Base-by-base conservation (phyloP, 768 basidiomycete genomes). In the Amanita inopinata region DNA sequence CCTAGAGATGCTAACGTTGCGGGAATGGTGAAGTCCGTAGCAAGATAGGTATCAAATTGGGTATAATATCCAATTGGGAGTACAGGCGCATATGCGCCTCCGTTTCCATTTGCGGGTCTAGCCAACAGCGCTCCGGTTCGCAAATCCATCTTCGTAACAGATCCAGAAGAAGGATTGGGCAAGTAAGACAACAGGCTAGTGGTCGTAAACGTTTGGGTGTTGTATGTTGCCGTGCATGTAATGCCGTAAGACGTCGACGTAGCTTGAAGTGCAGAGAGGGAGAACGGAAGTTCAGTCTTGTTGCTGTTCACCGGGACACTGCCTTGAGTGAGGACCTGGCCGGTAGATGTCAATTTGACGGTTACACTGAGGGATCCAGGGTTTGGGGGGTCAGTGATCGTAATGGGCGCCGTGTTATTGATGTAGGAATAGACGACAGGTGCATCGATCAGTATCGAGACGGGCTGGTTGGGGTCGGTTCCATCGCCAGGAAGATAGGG, bases 51-150 rank as follows among this genome's bases (percentile, higher is more conserved):
- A 30, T 69, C 73, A 35, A 82, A 80, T 4, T 66, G 57, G 0
- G 83, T 76, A 50, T 85, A 88, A 57, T 83, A 89, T 0, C 85
- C 85, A 33, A 84, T 71, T 0, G 87, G 83, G 44, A 88, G 71
- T 1, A 83, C 66, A 0, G 74, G 70, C 17, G 71, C 65, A 48
- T 71, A 79, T 5, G 59, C 48, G 8, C 73, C 70, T 6, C 64
- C 66, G 33, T 60, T 55, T n/a, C 77, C 76, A 33, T 65, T 65
- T 0, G 72, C 66, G 5, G 72, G 73, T 34, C 67, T 59, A 1
- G 73, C 76, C 28, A 77, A 52, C 30, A 80, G 46, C 0, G 70
- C 74, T 2, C 78, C 78, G 3, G 75, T 79, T 24, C 76, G 66
- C 37, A 72, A 57, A 53, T 78, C 77, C 68, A 78, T 73, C 51